Evolutionary conservation across 768 basidiomycete species (phyloP).

Genomic region (Hysterangium stoloniferum): DNA sequence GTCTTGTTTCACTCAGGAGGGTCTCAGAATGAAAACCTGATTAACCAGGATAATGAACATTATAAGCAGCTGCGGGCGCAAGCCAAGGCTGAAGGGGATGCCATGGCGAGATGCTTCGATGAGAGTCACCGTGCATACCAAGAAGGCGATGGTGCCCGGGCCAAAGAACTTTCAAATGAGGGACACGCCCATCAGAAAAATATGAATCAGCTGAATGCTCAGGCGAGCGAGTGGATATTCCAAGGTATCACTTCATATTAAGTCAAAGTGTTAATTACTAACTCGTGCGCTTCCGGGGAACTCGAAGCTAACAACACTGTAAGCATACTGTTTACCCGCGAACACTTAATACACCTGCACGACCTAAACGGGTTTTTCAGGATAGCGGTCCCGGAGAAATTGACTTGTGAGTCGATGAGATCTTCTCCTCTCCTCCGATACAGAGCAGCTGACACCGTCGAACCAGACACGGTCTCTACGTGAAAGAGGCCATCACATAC

Average conservation of each 20-base stretch:
- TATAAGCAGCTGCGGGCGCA: conserved; percentile 65
- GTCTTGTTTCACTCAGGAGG: too few species aligned
- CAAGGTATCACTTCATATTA: conserved; percentile 38
- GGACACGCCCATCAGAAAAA: conserved; percentile 72
- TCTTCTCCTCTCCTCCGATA: neutral
- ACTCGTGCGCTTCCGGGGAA: conserved; percentile 5
- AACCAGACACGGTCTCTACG: conserved; percentile 73
- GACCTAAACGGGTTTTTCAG: conserved; percentile 23
- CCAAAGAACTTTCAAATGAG: conserved; percentile 74
- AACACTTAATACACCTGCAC: neutral
- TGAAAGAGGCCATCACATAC: conserved; percentile 79
- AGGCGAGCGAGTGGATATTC: conserved; percentile 89
- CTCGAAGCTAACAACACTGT: conserved; percentile 78
- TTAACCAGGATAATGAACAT: conserved; percentile 60
- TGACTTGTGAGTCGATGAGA: conserved; percentile 39
- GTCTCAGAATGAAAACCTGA: conserved; percentile 27
- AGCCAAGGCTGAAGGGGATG: conserved; percentile 73
- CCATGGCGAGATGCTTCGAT: conserved; percentile 65
- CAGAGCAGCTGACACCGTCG: neutral
- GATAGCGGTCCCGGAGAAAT: conserved; percentile 68
- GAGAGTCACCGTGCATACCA: conserved; percentile 71
- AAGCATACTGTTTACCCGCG: conserved; percentile 3
- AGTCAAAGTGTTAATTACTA: neutral
- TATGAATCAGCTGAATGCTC: conserved; percentile 71
- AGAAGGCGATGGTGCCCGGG: conserved; percentile 63